These are phyloP conservation scores for Loxodes magnus DNA, from an alignment of 73 alveolate genomes.

Conservation along the genomic window DNA sequence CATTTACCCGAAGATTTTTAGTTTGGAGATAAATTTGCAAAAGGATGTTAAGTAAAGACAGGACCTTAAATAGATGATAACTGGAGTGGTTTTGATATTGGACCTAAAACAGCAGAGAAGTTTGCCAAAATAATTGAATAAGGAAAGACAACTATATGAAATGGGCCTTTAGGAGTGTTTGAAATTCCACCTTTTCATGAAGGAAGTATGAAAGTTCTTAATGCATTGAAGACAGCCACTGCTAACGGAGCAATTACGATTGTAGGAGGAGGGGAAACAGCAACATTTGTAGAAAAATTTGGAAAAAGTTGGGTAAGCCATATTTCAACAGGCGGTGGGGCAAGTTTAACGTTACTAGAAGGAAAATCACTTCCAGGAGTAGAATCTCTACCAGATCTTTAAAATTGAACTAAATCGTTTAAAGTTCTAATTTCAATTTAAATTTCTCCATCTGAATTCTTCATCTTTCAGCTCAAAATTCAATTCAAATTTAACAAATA, in stretches of 20 bases:
- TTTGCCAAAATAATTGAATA: conserved; percentile 19
- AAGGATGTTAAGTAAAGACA: conserved; percentile 35
- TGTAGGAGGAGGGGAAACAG: conserved; percentile 89
- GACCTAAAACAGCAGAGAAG: conserved; percentile 49
- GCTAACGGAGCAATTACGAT: conserved; percentile 68
- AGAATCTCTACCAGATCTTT: conserved; percentile 12
- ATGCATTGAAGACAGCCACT: conserved; percentile 28
- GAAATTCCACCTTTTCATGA: conserved; percentile 51
- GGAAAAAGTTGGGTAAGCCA: conserved; percentile 38
- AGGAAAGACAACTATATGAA: conserved; percentile 65
- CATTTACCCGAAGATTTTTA: conserved; percentile 76
- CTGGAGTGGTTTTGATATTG: conserved; percentile 90
- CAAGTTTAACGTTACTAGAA: conserved; percentile 80
- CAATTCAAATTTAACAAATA: too few species aligned
- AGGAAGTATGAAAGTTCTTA: conserved; percentile 37
- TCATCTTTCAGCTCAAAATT: too few species aligned
- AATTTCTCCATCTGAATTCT: too few species aligned
- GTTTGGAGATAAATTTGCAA: conserved; percentile 65
- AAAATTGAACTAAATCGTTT: too few species aligned
- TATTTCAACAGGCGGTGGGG: conserved; percentile 95
- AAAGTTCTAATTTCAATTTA: too few species aligned
- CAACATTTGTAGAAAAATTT: conserved; percentile 34
- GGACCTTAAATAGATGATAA: conserved; percentile 79
- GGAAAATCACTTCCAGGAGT: conserved; percentile 88
- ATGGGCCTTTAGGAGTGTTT: conserved; percentile 85